Evolutionary conservation across 257 asterid species (phyloP), one percentile per base, ranked within the genome.

Genomic region (Nicotiana knightiana): DNA sequence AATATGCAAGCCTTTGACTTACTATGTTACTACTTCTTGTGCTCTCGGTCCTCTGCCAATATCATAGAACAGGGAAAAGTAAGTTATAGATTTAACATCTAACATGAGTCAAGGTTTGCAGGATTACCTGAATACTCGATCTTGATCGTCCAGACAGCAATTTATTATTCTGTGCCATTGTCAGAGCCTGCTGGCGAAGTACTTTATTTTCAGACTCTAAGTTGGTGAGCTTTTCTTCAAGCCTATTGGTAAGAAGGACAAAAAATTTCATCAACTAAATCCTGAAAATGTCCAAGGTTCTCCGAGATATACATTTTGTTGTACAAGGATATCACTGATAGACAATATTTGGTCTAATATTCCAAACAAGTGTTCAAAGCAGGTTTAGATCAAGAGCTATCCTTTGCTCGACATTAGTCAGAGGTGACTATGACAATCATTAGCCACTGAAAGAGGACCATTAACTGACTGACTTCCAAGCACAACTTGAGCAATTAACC

Each of bases 221-320:
- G 86, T 96, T 94, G 83, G 93, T 87, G 85, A 90, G 86, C 93
- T 96, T 94, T 93, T 96, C 98, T 86, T 96, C 98, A 79, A 88
- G 89, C 97, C 99, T 81, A 53, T 76, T 78, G 82, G 67, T 87
- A 89, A 73, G 80, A 82, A 86, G 80, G 86, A 81, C 62, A 88
- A 82, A 16, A 58, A 32, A 66, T n/a, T 28, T 65, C 67, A 81
- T 67, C 64, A 66, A 3, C 65, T 21, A 68, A 16, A 16, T 46
- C 76, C 48, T 80, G 61, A 61, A 48, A 65, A 28, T 2, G 43
- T 80, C 73, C 83, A 48, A 10, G 77, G 15, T 46, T 51, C 63
- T 26, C 63, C 63, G 9, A 75, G 26, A 75, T 75, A 12, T 51
- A 62, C 46, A 75, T 51, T 75, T 75, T 75, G 28, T 13, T 24